Percentiles rank a stretch among this genome's conserved stretches.
Conservation (phyloP, 2,329 filamentous ascomycete species). For the Periglandula ipomoeae region DNA sequence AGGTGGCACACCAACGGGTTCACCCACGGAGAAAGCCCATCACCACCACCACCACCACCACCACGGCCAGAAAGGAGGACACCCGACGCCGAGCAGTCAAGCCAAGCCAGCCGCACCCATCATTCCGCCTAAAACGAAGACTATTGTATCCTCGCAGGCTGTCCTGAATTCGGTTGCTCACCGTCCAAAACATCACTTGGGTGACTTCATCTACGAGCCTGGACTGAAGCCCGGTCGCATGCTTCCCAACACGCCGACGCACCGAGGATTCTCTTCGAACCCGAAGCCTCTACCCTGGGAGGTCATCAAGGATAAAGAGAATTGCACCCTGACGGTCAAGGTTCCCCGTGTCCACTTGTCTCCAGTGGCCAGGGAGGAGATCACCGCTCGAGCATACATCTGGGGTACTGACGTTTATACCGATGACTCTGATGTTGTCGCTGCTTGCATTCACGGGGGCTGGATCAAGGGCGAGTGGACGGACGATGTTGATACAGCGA, state of each 20-base stretch:
- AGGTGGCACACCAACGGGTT: conserved; percentile 33
- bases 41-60: conserved; percentile 43
- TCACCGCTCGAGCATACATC: conserved; percentile 68
- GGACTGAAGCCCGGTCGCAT: conserved; percentile 46
- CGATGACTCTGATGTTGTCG: conserved; percentile 89
- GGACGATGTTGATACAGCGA: conserved; percentile 60
- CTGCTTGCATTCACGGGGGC: conserved; percentile 85
- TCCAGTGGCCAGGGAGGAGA: conserved; percentile 64
- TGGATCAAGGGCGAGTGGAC: conserved; percentile 88
- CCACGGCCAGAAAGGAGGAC: conserved; percentile 26
- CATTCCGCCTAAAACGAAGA: conserved; percentile 52
- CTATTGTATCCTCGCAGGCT: conserved; percentile 57
- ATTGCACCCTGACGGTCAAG: conserved; percentile 84
- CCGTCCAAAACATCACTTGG: conserved; percentile 69
- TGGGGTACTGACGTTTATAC: conserved; percentile 96
- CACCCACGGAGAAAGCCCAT: conserved; percentile 34
- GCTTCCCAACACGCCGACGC: conserved; percentile 28
- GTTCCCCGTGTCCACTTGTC: conserved; percentile 73
- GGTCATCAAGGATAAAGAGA: conserved; percentile 62
- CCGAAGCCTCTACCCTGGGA: conserved; percentile 71
- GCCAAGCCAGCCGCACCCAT: conserved; percentile 18
- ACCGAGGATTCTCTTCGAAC: conserved; percentile 39
- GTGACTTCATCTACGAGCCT: conserved; percentile 73
- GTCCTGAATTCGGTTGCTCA: conserved; percentile 64
- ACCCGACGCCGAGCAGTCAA: conserved; percentile 14